Evolutionary conservation across 2,329 filamentous ascomycete species (phyloP).

Genomic region (Sodiomyces alkalinus): DNA sequence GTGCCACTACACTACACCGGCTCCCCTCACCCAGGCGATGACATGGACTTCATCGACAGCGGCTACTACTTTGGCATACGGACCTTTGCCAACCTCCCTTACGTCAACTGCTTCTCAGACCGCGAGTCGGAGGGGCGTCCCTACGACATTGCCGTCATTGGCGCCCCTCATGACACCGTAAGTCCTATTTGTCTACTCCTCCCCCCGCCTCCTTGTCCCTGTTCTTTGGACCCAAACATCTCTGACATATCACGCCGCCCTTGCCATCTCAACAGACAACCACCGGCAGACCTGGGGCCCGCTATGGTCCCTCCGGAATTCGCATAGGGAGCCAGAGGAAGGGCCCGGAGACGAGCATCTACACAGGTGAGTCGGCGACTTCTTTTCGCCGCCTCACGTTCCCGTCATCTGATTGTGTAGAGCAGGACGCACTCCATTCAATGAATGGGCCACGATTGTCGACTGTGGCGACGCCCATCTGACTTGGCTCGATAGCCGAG

Average conservation of each 20-base stretch:
- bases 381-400: slow-evolving; percentile 2
- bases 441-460: slow-evolving; percentile 28
- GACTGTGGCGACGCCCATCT: slow-evolving; percentile 71
- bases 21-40: slow-evolving; percentile 6
- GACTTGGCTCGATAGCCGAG: slow-evolving; percentile 60
- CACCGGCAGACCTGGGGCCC: slow-evolving; percentile 13
- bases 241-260: too few species aligned
- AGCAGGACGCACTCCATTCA: slow-evolving; percentile 4
- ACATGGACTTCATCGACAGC: slow-evolving; percentile 6
- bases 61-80: slow-evolving; percentile 8
- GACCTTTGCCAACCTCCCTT: slow-evolving; percentile 12
- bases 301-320: slow-evolving; percentile 14
- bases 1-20: too few species aligned
- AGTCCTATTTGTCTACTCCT: too few species aligned
- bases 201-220: too few species aligned
- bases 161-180: slow-evolving; percentile 15
- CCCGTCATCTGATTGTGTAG: too few species aligned
- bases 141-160: slow-evolving; percentile 15
- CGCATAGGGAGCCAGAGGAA: slow-evolving; percentile 12
- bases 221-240: too few species aligned
- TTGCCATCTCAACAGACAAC: slow-evolving; percentile 4
- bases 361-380: slow-evolving; percentile 9
- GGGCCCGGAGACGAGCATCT: slow-evolving; percentile 10
- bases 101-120: slow-evolving; percentile 11
- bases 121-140: slow-evolving; percentile 1